Base-by-base conservation (phyloP, 176 grass and related monocot genomes). In the Zea mays region DNA sequence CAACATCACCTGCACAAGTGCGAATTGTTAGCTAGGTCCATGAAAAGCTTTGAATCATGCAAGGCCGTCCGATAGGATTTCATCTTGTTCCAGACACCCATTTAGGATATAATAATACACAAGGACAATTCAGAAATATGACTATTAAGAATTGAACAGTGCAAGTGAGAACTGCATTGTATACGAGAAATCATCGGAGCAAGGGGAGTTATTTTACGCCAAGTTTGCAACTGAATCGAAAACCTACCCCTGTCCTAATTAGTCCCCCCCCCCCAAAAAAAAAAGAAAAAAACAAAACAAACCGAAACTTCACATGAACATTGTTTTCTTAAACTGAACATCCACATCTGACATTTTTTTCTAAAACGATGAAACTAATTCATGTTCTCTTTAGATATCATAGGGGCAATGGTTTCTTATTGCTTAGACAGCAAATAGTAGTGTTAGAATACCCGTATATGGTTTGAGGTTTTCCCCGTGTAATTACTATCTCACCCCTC, bases 1-100 rank as follows among this genome's bases (percentile, higher is more conserved):
- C 91, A n/a, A 98, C 92, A 83, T 98, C 96, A 35, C 96, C 96
- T 98, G 85, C 10, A 85, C 27, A 41, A 65, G 16, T 65, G 10
- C 2, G 6, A 77, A 54, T 41, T 0, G 6, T 66, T 6, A 78
- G 19, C 19, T 66, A 78, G 17, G 46, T 5, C 35, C 33, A 27
- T 8, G 61, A n/a, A 57, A 57, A 57, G 17, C n/a, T 20, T 57
- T 20, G 55, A 57, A 20, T 10, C 55, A 57, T 20, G 7, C 54
- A 57, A 57, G 55, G 52, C 17, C 52, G 19, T 56, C 52, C 52
- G 19, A 56, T 19, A 57, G n/a, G 55, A 57, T 20, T 20, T 57
- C 52, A 19, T 19, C 52, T 17, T 19, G 17, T 56, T 56, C 8
- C n/a, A 9, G 55, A 57, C 55, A 57, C 54, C 17, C 17, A 57